These are phyloP conservation scores for Bretschneidera sinensis DNA, from an alignment of 345 rosid species.

Conservation along the genomic window DNA sequence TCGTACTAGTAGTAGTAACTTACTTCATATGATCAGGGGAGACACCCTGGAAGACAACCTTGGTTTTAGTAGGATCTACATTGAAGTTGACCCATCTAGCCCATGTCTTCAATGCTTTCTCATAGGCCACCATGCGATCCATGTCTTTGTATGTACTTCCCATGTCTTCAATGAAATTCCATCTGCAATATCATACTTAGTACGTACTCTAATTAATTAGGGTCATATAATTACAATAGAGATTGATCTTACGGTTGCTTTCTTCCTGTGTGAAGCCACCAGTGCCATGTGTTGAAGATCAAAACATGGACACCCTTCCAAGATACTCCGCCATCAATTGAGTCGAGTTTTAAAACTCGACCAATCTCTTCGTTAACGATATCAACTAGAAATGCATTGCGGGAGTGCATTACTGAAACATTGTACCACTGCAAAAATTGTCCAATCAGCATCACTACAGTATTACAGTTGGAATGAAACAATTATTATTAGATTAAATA, in stretches of 20 bases:
- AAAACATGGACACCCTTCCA: constrained; percentile 58
- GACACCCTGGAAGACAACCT: too few relatives aligned
- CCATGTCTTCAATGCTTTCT: constrained; percentile 42
- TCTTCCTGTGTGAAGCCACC: constrained; percentile 83
- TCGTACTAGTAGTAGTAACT: neutral
- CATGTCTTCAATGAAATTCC: constrained; percentile 47
- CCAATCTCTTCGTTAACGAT: constrained; percentile 29
- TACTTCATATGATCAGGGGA: constrained; percentile 40
- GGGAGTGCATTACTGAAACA: constrained; percentile 42
- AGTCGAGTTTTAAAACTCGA: constrained; percentile 46
- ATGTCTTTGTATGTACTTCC: constrained; percentile 43
- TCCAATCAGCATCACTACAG: neutral
- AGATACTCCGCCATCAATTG: constrained; percentile 41
- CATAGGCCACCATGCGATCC: too few relatives aligned
- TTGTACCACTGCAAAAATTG: constrained; percentile 35
- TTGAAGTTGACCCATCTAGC: constrained; percentile 31
- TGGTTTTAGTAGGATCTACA: constrained; percentile 27
- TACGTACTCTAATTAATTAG: too few relatives aligned
- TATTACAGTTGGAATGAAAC: neutral
- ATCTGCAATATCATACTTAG: constrained; percentile 45
- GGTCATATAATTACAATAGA: neutral
- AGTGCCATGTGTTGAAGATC: constrained; percentile 84
- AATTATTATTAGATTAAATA: too few relatives aligned
- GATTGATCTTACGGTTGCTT: constrained; percentile 58
- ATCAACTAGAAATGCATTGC: constrained; percentile 77